Evolutionary conservation across 768 basidiomycete species (phyloP), one percentile per base, ranked within the genome.

Genomic region (Pilatotrama ljubarskyi): DNA sequence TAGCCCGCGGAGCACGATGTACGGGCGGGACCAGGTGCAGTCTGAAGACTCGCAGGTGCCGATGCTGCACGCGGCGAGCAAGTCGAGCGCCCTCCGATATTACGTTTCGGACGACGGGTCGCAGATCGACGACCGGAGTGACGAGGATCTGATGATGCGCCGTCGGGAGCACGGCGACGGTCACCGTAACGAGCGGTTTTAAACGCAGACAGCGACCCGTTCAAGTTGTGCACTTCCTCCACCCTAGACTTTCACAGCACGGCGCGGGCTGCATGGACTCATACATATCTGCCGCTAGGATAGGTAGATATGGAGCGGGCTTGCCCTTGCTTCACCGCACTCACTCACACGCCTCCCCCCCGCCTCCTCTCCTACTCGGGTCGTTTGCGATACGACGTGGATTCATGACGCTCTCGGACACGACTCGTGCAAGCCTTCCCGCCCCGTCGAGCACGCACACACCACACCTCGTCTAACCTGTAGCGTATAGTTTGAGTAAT

Each of bases 11-110:
- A 58, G 51, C 63, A 80, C 77, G 11, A 70, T 82, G 69, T 82
- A 82, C 68, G 77, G 78, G 67, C 77, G 77, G 38, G 77, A 77
- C 64, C 77, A 79, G 36, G 49, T 58, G 46, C 75, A 68, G 52
- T 78, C 81, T 24, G 86, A 87, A 59, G 88, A 88, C 43, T 78
- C 80, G 26, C 76, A 80, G 18, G 73, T 76, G 35, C 83, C 83
- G 8, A 84, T 87, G 64, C 67, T 86, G 26, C 80, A 78, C 38
- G 75, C 78, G 48, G 73, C 76, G 24, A 61, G 59, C 61, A 73
- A 69, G 63, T 75, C 78, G 7, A 86, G 84, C 69, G 76, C 79
- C 5, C 82, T 84, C 17, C 83, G 85, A 11, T 73, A 88, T 66
- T 78, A 80, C 59, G 54, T 72, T 32, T 80, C 84, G 20, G 82